Conservation (phyloP, 2,329 filamentous ascomycete genomes). For the Colletotrichum lupini region DNA sequence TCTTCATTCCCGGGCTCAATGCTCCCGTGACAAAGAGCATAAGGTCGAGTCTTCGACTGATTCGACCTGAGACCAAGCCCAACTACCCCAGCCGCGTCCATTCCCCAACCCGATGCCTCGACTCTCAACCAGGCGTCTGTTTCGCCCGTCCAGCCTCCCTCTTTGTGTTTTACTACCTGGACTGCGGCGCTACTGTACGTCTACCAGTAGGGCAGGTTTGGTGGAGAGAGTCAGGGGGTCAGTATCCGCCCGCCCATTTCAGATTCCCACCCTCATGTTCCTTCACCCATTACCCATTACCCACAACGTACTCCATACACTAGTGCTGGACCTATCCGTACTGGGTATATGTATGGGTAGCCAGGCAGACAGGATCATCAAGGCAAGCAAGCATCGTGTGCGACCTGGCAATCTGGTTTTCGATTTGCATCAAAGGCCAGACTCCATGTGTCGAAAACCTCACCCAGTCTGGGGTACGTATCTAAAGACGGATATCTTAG, state of each 20-base stretch:
- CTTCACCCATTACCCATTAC: neutral
- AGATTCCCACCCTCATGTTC: constrained; percentile 22
- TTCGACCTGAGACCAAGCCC: neutral
- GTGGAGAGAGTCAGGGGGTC: constrained; percentile 19
- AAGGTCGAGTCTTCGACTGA: neutral
- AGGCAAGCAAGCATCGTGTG: neutral
- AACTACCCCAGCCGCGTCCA: neutral
- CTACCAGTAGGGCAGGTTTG: constrained; percentile 24
- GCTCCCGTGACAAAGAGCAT: neutral
- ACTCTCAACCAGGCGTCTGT: constrained; percentile 10
- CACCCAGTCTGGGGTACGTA: neutral
- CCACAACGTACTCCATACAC: neutral
- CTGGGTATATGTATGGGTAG: no score
- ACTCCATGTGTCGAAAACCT: neutral
- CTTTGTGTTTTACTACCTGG: neutral
- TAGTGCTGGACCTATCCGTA: neutral
- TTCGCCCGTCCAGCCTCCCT: constrained; percentile 9
- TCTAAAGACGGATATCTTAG: neutral
- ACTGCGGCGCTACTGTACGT: constrained; percentile 23
- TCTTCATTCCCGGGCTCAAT: neutral
- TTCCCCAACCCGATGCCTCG: neutral
- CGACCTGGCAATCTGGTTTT: neutral
- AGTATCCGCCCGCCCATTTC: constrained; percentile 20
- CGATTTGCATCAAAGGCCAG: neutral
- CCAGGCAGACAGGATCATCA: neutral